phyloP scores from a whole-genome alignment of 192 early-diverging fungal genomes.

The Coemansia sp. region DNA sequence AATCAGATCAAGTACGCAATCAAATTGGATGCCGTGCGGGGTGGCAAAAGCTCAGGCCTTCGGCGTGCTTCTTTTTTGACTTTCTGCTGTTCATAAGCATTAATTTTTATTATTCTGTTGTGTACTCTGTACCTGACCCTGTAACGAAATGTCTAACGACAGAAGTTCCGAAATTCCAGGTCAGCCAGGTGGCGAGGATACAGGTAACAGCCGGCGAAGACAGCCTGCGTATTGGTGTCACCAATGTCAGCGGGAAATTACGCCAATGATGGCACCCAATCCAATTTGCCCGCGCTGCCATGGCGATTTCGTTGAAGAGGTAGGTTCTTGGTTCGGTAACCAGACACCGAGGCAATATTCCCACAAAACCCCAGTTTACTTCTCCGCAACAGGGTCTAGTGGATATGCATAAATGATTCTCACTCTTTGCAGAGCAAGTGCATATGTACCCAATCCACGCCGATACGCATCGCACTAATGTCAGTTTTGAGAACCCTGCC shows the following conservation, averaged over 20 bases:
- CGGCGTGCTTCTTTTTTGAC: background rate
- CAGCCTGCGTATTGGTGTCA: constrained; percentile 62
- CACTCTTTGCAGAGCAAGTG: background rate
- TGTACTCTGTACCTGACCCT: background rate
- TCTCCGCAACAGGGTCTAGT: background rate
- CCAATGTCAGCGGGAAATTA: constrained; percentile 61
- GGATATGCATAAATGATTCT: background rate
- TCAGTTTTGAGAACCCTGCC: background rate
- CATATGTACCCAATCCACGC: background rate
- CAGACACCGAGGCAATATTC: background rate
- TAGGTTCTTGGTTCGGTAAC: constrained; percentile 25
- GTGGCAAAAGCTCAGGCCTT: background rate
- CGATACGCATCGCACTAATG: background rate
- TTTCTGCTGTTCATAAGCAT: background rate
- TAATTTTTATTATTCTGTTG: background rate
- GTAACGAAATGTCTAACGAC: constrained; percentile 15
- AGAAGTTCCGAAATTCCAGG: constrained; percentile 10
- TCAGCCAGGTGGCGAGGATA: constrained; percentile 1
- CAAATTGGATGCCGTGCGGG: background rate
- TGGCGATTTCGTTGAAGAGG: constrained; percentile 83
- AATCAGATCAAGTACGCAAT: background rate
- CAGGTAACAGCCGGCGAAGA: background rate
- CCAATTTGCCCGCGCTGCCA: constrained; percentile 79
- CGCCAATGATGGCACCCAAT: constrained; percentile 69
- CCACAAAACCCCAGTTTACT: background rate